Evolutionary conservation across 352 stramenopile species (phyloP).

Genomic region (Pythium folliculosum): DNA sequence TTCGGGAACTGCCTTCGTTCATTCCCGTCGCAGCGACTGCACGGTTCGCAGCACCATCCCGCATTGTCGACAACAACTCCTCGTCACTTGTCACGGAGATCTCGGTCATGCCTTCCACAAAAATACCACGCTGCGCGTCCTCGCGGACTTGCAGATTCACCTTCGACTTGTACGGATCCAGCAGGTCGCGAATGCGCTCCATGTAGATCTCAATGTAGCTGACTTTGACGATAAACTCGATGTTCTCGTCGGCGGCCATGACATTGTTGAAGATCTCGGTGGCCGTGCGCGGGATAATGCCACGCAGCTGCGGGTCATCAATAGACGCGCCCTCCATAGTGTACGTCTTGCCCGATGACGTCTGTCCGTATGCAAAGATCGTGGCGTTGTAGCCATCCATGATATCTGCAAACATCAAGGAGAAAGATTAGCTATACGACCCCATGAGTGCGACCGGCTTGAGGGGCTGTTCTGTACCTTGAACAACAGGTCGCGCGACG

Average conservation of each 20-base stretch:
- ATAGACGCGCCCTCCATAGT: conserved; percentile 89
- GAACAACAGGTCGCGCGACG: conserved; percentile 84
- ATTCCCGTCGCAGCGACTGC: conserved; percentile 91
- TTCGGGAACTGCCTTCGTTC: conserved; percentile 92
- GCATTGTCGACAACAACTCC: conserved; percentile 87
- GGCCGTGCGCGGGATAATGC: conserved; percentile 88
- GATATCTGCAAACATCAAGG: conserved; percentile 55
- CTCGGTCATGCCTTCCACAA: conserved; percentile 93
- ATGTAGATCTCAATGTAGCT: conserved; percentile 98
- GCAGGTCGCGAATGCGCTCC: conserved; percentile 92
- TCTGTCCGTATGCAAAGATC: conserved; percentile 94
- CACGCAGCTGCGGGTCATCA: conserved; percentile 80
- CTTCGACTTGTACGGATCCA: conserved; percentile 91
- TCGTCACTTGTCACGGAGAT: conserved; percentile 91
- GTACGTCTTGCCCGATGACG: conserved; percentile 88
- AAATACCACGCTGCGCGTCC: conserved; percentile 88
- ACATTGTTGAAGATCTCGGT: conserved; percentile 90
- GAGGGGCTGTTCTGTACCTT: conserved; percentile 45
- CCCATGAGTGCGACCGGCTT: no score
- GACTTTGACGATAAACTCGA: conserved; percentile 93
- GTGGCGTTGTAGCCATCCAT: conserved; percentile 93
- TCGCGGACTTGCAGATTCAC: conserved; percentile 91
- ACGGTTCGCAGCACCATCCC: conserved; percentile 75
- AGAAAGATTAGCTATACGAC: no score
- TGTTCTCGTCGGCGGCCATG: conserved; percentile 85